Percentiles rank a stretch among this genome's conserved stretches.
Evolutionary conservation across 2,329 filamentous ascomycete genomes (phyloP).

Genomic region (Arthrobotrys conoides): DNA sequence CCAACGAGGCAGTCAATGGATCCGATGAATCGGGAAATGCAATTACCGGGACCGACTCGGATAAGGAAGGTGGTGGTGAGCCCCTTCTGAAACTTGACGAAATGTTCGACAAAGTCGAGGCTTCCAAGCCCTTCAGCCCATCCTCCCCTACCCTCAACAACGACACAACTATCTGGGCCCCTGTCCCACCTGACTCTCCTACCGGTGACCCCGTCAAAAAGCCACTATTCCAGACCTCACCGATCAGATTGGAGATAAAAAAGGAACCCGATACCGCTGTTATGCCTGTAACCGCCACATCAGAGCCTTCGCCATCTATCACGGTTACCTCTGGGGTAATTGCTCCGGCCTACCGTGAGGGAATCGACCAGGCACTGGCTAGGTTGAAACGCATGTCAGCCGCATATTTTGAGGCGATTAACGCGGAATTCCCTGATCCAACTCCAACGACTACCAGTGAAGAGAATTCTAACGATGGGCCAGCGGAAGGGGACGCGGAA

Average conservation of each 20-base stretch:
- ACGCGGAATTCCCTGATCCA: not conserved
- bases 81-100: slow-evolving; percentile 1
- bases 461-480: not conserved
- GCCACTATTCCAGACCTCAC: not conserved
- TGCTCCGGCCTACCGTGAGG: not conserved
- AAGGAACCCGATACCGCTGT: not conserved
- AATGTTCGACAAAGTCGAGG: slow-evolving; percentile 4
- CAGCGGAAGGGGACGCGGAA: not conserved
- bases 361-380: not conserved
- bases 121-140: not conserved
- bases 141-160: not conserved
- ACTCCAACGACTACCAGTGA: not conserved
- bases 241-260: not conserved
- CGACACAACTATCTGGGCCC: not conserved
- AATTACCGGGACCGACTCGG: not conserved
- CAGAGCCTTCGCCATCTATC: not conserved
- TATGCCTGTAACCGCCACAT: not conserved
- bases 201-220: slow-evolving; percentile 4
- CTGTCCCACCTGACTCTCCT: not conserved
- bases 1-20: slow-evolving; percentile 8
- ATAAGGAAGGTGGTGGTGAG: not conserved
- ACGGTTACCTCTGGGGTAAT: not conserved
- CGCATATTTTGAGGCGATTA: not conserved
- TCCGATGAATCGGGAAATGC: not conserved
- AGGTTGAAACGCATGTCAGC: not conserved